A percentile compares a stretch with the other conserved stretches of the same genome.
These are phyloP conservation scores for Uromyces viciae-fabae DNA, from an alignment of 1,284 basidiomycete genomes.

Conservation along the genomic window DNA sequence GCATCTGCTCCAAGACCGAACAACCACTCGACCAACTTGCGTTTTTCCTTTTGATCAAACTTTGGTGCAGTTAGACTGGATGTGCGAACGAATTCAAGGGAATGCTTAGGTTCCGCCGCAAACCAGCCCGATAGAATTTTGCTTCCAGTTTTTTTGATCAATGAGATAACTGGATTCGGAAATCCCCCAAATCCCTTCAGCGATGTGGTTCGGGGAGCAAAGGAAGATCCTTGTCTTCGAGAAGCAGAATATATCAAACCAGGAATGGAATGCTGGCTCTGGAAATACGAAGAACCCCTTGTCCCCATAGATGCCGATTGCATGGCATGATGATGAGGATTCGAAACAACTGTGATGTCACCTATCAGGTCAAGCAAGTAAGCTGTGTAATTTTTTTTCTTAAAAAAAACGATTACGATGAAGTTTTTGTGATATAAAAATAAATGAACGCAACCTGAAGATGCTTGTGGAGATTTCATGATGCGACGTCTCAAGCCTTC, in stretches of 20 bases:
- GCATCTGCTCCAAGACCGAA: constrained; percentile 20
- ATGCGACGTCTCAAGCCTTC: constrained; percentile 4
- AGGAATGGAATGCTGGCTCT: not conserved
- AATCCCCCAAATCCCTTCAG: constrained; percentile 74
- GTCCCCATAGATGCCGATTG: not conserved
- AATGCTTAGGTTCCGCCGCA: constrained; percentile 63
- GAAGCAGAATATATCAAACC: not conserved
- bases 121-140: constrained; percentile 29
- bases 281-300: not conserved
- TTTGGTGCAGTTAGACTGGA: constrained; percentile 61
- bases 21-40: constrained; percentile 55
- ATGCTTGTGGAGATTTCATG: not conserved
- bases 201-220: constrained; percentile 54
- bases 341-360: not conserved
- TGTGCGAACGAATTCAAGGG: constrained; percentile 63
- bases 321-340: not conserved
- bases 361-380: not conserved
- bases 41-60: constrained; percentile 45
- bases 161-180: constrained; percentile 69
- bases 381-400: not conserved
- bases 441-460: not conserved
- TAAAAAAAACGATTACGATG: too few relatives aligned
- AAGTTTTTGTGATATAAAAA: not conserved
- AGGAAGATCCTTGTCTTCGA: not conserved
- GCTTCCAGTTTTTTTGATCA: constrained; percentile 51